Percentiles rank a stretch among this genome's conserved stretches.
These are phyloP conservation scores for Amauroascus verrucosus DNA, from an alignment of 2,329 filamentous ascomycete genomes.

Conservation along the genomic window DNA sequence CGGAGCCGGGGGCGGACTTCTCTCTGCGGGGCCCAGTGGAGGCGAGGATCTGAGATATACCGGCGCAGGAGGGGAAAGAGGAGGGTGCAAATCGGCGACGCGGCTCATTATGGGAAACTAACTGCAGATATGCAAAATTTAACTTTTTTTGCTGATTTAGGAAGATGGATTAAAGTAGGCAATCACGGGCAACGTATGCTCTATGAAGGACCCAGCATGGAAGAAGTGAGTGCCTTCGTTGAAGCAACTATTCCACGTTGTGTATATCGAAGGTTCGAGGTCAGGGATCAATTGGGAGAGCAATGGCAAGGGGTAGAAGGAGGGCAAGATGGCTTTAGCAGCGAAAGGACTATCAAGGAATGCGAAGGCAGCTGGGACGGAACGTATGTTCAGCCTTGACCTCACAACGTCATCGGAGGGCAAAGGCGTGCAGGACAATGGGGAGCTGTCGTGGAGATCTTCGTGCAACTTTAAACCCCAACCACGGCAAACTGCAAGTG, in stretches of 20 bases:
- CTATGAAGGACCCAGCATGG: background rate
- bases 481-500: background rate
- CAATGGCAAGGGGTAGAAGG: background rate
- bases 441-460: slow-evolving; percentile 1
- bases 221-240: too few species aligned
- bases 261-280: too few species aligned
- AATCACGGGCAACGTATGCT: background rate
- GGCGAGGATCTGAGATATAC: slow-evolving; percentile 35
- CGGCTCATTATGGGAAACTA: background rate
- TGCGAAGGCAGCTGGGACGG: background rate
- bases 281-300: too few species aligned
- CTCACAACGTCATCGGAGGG: background rate
- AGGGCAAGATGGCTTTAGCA: background rate
- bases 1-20: slow-evolving; percentile 17
- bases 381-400: background rate
- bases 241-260: too few species aligned
- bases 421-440: background rate
- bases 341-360: background rate
- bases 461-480: slow-evolving; percentile 1
- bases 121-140: background rate
- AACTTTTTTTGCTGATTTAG: background rate
- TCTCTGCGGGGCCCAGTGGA: slow-evolving; percentile 19
- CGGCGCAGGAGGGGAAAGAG: slow-evolving; percentile 35
- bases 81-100: slow-evolving; percentile 16
- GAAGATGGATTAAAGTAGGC: background rate